Base-by-base conservation (phyloP, 768 basidiomycete species). In the Suillus fuscotomentosus region DNA sequence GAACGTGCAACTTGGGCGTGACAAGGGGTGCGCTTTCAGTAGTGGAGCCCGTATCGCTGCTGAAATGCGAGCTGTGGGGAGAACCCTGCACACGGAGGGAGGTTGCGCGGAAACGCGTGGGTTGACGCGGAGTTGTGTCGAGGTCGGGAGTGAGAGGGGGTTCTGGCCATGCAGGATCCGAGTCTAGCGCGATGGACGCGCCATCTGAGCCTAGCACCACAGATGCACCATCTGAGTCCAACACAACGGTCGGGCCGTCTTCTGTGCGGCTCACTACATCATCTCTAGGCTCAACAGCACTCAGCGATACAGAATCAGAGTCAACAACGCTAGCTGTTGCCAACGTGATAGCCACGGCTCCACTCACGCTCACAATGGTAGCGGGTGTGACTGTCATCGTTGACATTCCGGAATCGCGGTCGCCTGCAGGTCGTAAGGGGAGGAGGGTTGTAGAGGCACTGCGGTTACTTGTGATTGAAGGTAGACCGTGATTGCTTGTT, bases 291-390 rank as follows among this genome's bases (percentile, higher is more conserved):
- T 59, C 39, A 1, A 27, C 57, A 59, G 41, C 57, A 42, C 24
- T 27, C 17, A 68, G 22, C 2, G 74, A 72, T 17, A 75, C 68
- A 6, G 63, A 36, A 51, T 76, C 76, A 31, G 74, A 67, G 53
- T 79, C 77, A 45, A 86, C 72, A 20, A 86, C 79, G 51, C 82
- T 84, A n/a, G 86, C 86, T 11, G 83, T 78, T 14, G 84, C 80
- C 24, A 59, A 17, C 60, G 83, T 77, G 63, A 83, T 77, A 31
- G 81, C 84, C 13, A 87, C 74, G 24, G 80, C 83, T 60, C 77
- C 78, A 57, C 81, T 74, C 8, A 84, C 82, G 31, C 83, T 73
- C 15, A 83, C 77, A 59, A 84, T 78, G n/a, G 73, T 79, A 13
- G 74, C 77, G 5, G 74, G 62, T 4, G 77, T 79, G 9, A 86